A percentile compares a stretch with the other conserved stretches of the same genome.
phyloP scores from a whole-genome alignment of 768 basidiomycete species.

The Leucocoprinus birnbaumii region DNA sequence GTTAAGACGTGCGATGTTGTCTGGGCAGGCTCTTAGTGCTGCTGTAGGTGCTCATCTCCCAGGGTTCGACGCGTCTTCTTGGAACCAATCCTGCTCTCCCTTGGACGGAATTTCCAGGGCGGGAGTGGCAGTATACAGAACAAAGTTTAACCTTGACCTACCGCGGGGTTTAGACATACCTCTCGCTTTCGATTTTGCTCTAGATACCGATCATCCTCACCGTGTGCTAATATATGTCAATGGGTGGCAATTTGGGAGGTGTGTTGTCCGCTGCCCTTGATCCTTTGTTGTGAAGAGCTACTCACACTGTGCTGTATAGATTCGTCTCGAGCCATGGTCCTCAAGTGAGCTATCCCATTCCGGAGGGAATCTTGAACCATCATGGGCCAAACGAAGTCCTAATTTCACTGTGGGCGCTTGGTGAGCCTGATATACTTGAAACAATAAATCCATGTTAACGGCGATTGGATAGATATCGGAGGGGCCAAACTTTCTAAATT shows the following conservation, averaged over 20 bases:
- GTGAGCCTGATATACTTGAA: slow-evolving; percentile 16
- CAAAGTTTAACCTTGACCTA: slow-evolving; percentile 52
- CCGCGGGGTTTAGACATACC: slow-evolving; percentile 50
- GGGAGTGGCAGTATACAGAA: slow-evolving; percentile 65
- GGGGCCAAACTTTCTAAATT: slow-evolving; percentile 28
- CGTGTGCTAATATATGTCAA: slow-evolving; percentile 68
- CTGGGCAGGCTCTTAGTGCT: neutral
- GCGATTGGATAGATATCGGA: slow-evolving; percentile 15
- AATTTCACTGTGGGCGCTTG: slow-evolving; percentile 32
- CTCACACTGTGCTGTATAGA: slow-evolving; percentile 17
- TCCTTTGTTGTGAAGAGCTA: too few relatives aligned
- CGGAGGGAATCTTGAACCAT: slow-evolving; percentile 35
- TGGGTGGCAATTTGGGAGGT: slow-evolving; percentile 65
- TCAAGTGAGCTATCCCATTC: slow-evolving; percentile 42
- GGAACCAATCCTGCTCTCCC: slow-evolving; percentile 46
- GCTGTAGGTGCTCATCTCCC: slow-evolving; percentile 54
- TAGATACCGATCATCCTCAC: slow-evolving; percentile 45
- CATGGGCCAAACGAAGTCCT: slow-evolving; percentile 31
- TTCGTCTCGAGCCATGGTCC: slow-evolving; percentile 39
- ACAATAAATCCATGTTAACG: neutral
- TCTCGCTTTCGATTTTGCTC: slow-evolving; percentile 58
- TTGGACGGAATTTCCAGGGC: slow-evolving; percentile 42
- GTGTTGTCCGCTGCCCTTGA: too few relatives aligned
- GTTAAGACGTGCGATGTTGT: neutral
- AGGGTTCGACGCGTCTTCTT: slow-evolving; percentile 52